Base-by-base conservation (phyloP, 768 basidiomycete species). In the Agrocybe praecox region DNA sequence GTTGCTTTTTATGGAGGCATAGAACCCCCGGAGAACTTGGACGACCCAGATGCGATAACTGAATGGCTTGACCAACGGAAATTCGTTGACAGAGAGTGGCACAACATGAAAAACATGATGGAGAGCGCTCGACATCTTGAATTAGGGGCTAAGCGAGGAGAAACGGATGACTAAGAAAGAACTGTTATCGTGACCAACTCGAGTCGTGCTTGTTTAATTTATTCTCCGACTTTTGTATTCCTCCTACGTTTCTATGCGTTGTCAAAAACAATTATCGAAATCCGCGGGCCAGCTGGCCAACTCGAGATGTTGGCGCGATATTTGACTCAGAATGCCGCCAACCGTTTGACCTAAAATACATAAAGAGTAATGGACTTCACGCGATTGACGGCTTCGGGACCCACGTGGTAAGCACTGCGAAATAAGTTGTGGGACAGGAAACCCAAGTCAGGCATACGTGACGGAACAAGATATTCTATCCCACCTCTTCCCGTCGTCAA, bases 1-100 rank as follows among this genome's bases (percentile, higher is more conserved):
- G 76, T 89, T 21, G 81, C 86, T 7, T 85, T 78, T 62, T 70
- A 75, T 9, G 80, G 79, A 23, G 83, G 83, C 2, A 72, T 72
- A 59, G 65, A 77, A 54, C 89, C 89, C 18, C 92, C 92, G 0
- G 70, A 83, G 40, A 86, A 93, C 63, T 73, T 87, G 32, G 69
- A 76, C 12, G 85, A 93, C 63, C 88, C 88, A n/a, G 90, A 94
- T 64, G 84, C 73, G n/a, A 76, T 93, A 34, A 87, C 88, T 74
- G 88, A 90, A 21, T 92, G 90, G 90, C 78, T 94, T 10, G 91
- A 92, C 57, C 71, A 85, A 58, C 79, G 90, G 33, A 79, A 80
- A 17, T 68, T 90, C 43, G 86, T 93, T 55, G 81, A 87, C 17
- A 73, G 73, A 56, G 85, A 89, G 63, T 93, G 89, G 89, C 78